phyloP scores from a whole-genome alignment of 106 monocot species.

The Apostasia ramifera region DNA sequence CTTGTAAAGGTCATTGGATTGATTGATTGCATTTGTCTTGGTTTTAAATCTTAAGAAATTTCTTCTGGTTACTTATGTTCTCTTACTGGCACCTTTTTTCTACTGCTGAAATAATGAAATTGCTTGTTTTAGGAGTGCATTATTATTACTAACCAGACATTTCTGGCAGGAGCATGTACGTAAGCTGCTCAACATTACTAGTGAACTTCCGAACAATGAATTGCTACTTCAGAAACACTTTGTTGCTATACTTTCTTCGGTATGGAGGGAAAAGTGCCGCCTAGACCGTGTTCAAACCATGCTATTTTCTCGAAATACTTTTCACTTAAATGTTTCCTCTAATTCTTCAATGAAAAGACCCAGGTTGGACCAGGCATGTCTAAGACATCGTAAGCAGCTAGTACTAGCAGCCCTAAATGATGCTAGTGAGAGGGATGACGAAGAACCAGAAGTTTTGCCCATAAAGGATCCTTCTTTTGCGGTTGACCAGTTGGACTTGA shows the following conservation, averaged over 20 bases:
- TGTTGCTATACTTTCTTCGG: slow-evolving; percentile 69
- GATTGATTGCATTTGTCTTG: too few relatives aligned
- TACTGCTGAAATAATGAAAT: too few relatives aligned
- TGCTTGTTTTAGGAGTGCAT: too few relatives aligned
- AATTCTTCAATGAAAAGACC: slow-evolving; percentile 12
- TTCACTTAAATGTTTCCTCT: slow-evolving; percentile 11
- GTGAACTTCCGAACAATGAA: slow-evolving; percentile 67
- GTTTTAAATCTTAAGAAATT: too few relatives aligned
- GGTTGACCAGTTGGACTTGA: slow-evolving; percentile 45
- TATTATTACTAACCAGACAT: not conserved
- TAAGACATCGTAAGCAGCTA: slow-evolving; percentile 37
- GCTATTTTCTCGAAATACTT: slow-evolving; percentile 20
- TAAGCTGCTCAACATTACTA: slow-evolving; percentile 55
- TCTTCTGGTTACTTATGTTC: too few relatives aligned
- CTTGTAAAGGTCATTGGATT: too few relatives aligned
- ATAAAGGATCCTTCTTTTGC: slow-evolving; percentile 7
- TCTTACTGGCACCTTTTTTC: too few relatives aligned
- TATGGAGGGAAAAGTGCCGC: slow-evolving; percentile 59
- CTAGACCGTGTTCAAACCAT: slow-evolving; percentile 10
- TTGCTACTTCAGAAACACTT: slow-evolving; percentile 96
- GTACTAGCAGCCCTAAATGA: slow-evolving; percentile 39
- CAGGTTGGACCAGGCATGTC: slow-evolving; percentile 12
- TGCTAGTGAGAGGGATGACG: slow-evolving; percentile 9
- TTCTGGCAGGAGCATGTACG: slow-evolving; percentile 74
- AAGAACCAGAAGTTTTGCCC: slow-evolving; percentile 15